Evolutionary conservation across 768 basidiomycete genomes (phyloP).

Genomic region (Calocera cornea): DNA sequence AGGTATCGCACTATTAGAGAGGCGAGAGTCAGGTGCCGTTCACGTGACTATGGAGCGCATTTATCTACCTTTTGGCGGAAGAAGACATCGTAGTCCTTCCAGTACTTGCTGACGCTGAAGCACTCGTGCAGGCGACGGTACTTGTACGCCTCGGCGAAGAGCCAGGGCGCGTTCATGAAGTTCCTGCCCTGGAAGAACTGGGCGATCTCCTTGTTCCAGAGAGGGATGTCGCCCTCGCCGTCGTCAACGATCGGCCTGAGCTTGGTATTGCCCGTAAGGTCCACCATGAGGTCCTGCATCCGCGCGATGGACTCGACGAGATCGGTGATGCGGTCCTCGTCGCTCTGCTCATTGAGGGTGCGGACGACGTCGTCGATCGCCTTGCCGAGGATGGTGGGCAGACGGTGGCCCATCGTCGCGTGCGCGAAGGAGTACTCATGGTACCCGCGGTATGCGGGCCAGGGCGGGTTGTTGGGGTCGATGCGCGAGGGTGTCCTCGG

Average conservation of each 20-base stretch:
- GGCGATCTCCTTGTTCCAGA: slow-evolving; percentile 96
- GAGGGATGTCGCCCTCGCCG: slow-evolving; percentile 76
- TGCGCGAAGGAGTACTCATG: slow-evolving; percentile 72
- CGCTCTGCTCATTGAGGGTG: slow-evolving; percentile 74
- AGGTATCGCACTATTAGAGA: slow-evolving; percentile 71
- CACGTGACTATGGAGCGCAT: background rate
- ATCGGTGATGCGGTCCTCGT: slow-evolving; percentile 73
- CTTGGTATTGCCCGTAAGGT: slow-evolving; percentile 65
- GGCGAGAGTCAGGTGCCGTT: background rate
- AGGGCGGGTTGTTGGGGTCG: slow-evolving; percentile 31
- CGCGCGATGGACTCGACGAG: slow-evolving; percentile 75
- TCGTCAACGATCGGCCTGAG: slow-evolving; percentile 83
- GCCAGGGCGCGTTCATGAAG: slow-evolving; percentile 93
- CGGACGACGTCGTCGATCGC: slow-evolving; percentile 83
- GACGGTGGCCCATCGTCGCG: slow-evolving; percentile 90
- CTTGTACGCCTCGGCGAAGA: slow-evolving; percentile 92
- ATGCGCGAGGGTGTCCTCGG: slow-evolving; percentile 28
- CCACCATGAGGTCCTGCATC: slow-evolving; percentile 80
- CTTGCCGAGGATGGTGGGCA: slow-evolving; percentile 91
- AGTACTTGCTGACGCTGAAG: slow-evolving; percentile 82
- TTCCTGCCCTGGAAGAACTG: slow-evolving; percentile 90
- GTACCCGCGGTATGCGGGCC: slow-evolving; percentile 31
- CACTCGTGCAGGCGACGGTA: slow-evolving; percentile 85
- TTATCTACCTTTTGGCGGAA: slow-evolving; percentile 68
- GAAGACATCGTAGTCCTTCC: slow-evolving; percentile 87